Evolutionary conservation across 2,329 filamentous ascomycete species (phyloP).

Genomic region (Hypoxylon rubiginosum): DNA sequence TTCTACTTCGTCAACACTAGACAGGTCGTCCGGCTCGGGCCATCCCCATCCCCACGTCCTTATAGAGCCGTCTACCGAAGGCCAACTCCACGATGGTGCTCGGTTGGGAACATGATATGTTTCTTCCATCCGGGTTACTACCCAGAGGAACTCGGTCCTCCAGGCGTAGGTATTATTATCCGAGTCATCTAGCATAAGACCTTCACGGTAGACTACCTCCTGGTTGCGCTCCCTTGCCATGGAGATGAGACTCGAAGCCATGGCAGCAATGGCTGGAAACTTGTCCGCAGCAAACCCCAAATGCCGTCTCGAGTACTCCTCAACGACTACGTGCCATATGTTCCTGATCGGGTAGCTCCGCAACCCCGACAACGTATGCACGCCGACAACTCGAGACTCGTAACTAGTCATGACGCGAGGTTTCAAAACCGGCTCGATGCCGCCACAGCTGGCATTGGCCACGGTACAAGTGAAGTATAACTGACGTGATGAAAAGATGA

Average conservation of each 20-base stretch:
- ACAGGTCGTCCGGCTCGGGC: conserved; percentile 4
- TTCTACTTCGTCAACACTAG: conserved; percentile 24
- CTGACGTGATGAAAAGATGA: conserved; percentile 40
- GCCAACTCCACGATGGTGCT: conserved; percentile 41
- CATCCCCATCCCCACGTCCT: conserved; percentile 12
- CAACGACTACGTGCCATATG: conserved; percentile 34
- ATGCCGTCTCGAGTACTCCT: conserved; percentile 27
- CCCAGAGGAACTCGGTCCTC: conserved; percentile 35
- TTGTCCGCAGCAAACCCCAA: conserved; percentile 39
- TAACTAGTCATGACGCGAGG: conserved; percentile 27
- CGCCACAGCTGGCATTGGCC: conserved; percentile 39
- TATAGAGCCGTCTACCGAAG: conserved; percentile 30
- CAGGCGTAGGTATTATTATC: conserved; percentile 29
- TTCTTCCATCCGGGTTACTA: conserved; percentile 8
- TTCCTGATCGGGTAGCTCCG: conserved; percentile 32
- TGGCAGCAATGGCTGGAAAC: conserved; percentile 40
- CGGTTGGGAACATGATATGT: neutral
- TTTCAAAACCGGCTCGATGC: conserved; percentile 25
- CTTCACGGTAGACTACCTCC: conserved; percentile 30
- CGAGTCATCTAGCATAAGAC: conserved; percentile 31
- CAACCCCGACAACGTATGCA: conserved; percentile 33
- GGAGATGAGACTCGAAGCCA: conserved; percentile 33
- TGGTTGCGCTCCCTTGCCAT: conserved; percentile 31
- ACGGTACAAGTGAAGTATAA: conserved; percentile 39
- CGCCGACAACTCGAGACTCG: conserved; percentile 32